Percentiles rank a stretch among this genome's conserved stretches.
Conservation (phyloP, 202 grass and related monocot genomes). For the Eragrostis tef region DNA sequence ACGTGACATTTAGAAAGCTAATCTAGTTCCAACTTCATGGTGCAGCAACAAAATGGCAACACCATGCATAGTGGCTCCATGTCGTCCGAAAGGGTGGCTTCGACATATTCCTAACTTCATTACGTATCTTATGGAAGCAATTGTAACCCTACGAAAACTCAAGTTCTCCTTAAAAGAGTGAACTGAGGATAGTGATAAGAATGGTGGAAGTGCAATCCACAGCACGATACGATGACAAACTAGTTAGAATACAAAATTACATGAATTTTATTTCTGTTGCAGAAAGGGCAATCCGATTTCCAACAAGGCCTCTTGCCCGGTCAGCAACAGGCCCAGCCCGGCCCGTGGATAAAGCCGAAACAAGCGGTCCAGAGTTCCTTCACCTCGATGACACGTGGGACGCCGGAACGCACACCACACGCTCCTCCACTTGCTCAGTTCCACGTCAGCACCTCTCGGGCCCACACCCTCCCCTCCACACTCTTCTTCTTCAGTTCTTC, state of each 20-base stretch:
- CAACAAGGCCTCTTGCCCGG: background rate
- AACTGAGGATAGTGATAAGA: too few species aligned
- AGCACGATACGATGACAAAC: too few species aligned
- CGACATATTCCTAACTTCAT: too few species aligned
- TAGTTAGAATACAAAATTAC: background rate
- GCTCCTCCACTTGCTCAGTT: constrained; percentile 15
- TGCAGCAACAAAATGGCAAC: too few species aligned
- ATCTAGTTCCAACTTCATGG: too few species aligned
- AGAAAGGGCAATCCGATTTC: background rate
- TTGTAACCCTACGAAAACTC: too few species aligned
- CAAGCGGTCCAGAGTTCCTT: background rate
- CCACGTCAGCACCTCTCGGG: constrained; percentile 44
- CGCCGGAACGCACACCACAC: background rate
- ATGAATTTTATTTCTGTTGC: background rate
- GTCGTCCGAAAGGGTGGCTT: too few species aligned
- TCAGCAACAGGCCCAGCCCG: background rate
- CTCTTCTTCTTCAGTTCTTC: background rate
- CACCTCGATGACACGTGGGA: constrained; percentile 15
- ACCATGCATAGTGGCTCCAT: too few species aligned
- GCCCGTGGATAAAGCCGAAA: background rate
- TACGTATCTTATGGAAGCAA: too few species aligned
- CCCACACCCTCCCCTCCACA: constrained; percentile 38
- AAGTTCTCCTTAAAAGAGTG: too few species aligned
- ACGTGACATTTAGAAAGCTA: too few species aligned
- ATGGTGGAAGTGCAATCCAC: too few species aligned